Evolutionary conservation across 371 early-diverging fungal species (phyloP).

Genomic region (Choanephora cucurbitarum): DNA sequence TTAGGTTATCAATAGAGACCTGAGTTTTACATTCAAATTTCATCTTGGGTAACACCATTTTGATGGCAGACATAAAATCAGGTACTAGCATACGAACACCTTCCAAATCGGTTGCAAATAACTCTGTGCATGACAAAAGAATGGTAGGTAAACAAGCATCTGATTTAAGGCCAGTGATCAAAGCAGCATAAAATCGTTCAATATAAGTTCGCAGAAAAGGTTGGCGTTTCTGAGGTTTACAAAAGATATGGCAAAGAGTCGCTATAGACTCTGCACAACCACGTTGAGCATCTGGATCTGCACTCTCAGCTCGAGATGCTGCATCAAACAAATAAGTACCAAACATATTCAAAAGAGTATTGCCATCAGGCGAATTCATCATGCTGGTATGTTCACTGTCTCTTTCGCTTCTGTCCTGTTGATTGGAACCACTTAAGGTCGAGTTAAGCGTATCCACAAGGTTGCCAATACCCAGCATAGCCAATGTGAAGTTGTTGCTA

Average conservation of each 20-base stretch:
- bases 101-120: conserved; percentile 70
- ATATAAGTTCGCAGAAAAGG: conserved; percentile 67
- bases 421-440: too few relatives aligned
- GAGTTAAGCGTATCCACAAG: too few relatives aligned
- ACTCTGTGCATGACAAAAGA: conserved; percentile 57
- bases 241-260: conserved; percentile 73
- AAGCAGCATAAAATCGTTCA: conserved; percentile 71
- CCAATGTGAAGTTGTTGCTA: too few relatives aligned
- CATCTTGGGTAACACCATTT: conserved; percentile 66
- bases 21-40: conserved; percentile 32
- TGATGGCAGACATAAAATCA: conserved; percentile 69
- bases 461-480: too few relatives aligned
- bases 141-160: conserved; percentile 71
- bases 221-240: conserved; percentile 57
- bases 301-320: conserved; percentile 30
- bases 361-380: conserved; percentile 63
- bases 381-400: neutral
- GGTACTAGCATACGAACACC: conserved; percentile 76
- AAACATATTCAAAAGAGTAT: conserved; percentile 79
- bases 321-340: conserved; percentile 79
- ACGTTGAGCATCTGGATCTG: conserved; percentile 41
- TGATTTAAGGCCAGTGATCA: conserved; percentile 59
- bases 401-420: conserved; percentile 56
- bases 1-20: conserved; percentile 63
- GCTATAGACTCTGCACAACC: conserved; percentile 75